These are phyloP conservation scores for Phlebiopsis flavidoalba DNA, from an alignment of 768 basidiomycete species.

Conservation along the genomic window DNA sequence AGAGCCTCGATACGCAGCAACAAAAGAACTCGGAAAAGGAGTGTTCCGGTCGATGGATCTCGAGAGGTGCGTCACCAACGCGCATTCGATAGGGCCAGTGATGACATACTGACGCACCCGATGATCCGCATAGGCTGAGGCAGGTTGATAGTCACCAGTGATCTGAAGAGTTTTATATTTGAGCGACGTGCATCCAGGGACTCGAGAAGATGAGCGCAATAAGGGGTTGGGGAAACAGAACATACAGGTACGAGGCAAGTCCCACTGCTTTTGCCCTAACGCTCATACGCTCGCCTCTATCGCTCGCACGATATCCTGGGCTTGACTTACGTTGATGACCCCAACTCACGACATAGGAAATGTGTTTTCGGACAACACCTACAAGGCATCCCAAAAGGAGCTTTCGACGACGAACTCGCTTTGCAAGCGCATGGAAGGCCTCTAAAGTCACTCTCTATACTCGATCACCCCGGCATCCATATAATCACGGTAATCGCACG, in stretches of 20 bases:
- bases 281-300: no score
- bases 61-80: conserved; percentile 73
- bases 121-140: conserved; percentile 58
- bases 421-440: conserved; percentile 62
- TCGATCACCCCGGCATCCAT: neutral
- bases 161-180: conserved; percentile 98
- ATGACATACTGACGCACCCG: conserved; percentile 7
- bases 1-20: conserved; percentile 90
- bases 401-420: conserved; percentile 86
- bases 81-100: neutral
- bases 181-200: conserved; percentile 76
- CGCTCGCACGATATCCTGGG: neutral
- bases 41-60: no score
- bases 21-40: conserved; percentile 98
- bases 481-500: conserved; percentile 7
- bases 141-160: conserved; percentile 99
- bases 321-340: neutral
- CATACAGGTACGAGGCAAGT: conserved; percentile 84
- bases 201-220: conserved; percentile 90
- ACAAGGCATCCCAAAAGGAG: conserved; percentile 68
- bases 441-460: conserved; percentile 15
- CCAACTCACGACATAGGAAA: conserved; percentile 63
- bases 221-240: conserved; percentile 93
- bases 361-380: conserved; percentile 63
- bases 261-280: neutral